A percentile compares a stretch with the other conserved stretches of the same genome.
Evolutionary conservation across 345 rosid species (phyloP).

Genomic region (Boechera stricta): DNA sequence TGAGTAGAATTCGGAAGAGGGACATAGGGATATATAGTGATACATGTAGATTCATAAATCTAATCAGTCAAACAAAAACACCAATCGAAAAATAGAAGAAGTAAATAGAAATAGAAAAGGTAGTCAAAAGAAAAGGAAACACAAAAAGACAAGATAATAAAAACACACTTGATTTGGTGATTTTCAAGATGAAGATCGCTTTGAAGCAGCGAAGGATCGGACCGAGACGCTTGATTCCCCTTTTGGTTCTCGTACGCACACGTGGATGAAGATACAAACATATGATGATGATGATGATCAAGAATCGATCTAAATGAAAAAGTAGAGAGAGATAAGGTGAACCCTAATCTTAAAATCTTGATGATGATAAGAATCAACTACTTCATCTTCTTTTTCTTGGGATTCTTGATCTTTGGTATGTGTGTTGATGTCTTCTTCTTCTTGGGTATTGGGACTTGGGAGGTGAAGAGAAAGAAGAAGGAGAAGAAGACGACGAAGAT

Average conservation of each 20-base stretch:
- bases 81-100: constrained; percentile 17
- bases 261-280: constrained; percentile 41
- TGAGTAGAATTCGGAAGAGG: constrained; percentile 17
- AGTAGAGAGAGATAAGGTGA: constrained; percentile 42
- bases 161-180: constrained; percentile 30
- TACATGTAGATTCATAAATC: constrained; percentile 33
- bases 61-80: constrained; percentile 33
- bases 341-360: constrained; percentile 42
- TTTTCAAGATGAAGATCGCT: constrained; percentile 34
- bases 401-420: constrained; percentile 44
- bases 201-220: constrained; percentile 44
- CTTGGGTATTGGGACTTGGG: constrained; percentile 45
- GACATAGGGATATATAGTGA: constrained; percentile 27
- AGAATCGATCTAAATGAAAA: constrained; percentile 41
- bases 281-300: constrained; percentile 38
- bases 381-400: constrained; percentile 40
- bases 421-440: constrained; percentile 32
- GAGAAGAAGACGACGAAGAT: constrained; percentile 41
- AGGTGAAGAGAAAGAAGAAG: constrained; percentile 46
- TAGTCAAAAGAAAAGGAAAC: constrained; percentile 16
- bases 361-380: constrained; percentile 33
- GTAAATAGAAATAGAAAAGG: constrained; percentile 18
- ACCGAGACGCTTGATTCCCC: constrained; percentile 55
- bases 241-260: constrained; percentile 47
- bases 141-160: constrained; percentile 8